phyloP scores from a whole-genome alignment of 805 yeast species.

The Zygosaccharomyces bisporus region DNA sequence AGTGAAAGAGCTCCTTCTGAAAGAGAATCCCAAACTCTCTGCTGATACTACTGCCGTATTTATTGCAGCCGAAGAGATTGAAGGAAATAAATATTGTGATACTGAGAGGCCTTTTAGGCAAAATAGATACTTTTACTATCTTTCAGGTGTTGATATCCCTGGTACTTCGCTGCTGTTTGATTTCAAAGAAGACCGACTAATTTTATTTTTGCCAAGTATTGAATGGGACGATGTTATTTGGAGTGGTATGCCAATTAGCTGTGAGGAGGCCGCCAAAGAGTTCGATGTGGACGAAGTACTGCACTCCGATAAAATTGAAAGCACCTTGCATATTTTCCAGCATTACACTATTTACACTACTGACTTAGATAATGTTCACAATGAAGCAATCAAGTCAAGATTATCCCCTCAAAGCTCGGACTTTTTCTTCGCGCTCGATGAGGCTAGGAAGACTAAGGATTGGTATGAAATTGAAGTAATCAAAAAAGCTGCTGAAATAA shows the following conservation, averaged over 20 bases:
- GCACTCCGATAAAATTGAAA: constrained; percentile 50
- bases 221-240: constrained; percentile 92
- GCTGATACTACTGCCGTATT: constrained; percentile 44
- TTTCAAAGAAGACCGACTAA: constrained; percentile 50
- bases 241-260: constrained; percentile 81
- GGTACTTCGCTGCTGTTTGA: constrained; percentile 68
- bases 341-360: constrained; percentile 44
- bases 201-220: constrained; percentile 74
- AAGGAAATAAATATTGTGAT: constrained; percentile 72
- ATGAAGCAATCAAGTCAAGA: constrained; percentile 32
- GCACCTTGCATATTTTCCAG: constrained; percentile 21
- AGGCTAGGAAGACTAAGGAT: constrained; percentile 81
- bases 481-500: constrained; percentile 76
- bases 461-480: constrained; percentile 70
- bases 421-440: constrained; percentile 76
- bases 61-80: constrained; percentile 57
- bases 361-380: constrained; percentile 48
- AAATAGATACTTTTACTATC: constrained; percentile 83
- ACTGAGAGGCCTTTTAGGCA: constrained; percentile 77
- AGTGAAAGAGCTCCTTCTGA: constrained; percentile 43
- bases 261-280: constrained; percentile 57
- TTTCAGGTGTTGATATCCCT: constrained; percentile 78
- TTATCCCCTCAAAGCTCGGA: constrained; percentile 45
- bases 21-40: constrained; percentile 22
- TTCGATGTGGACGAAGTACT: constrained; percentile 83